Base-by-base conservation (phyloP, 495 filamentous ascomycete genomes). In the Wilcoxina mikolae region DNA sequence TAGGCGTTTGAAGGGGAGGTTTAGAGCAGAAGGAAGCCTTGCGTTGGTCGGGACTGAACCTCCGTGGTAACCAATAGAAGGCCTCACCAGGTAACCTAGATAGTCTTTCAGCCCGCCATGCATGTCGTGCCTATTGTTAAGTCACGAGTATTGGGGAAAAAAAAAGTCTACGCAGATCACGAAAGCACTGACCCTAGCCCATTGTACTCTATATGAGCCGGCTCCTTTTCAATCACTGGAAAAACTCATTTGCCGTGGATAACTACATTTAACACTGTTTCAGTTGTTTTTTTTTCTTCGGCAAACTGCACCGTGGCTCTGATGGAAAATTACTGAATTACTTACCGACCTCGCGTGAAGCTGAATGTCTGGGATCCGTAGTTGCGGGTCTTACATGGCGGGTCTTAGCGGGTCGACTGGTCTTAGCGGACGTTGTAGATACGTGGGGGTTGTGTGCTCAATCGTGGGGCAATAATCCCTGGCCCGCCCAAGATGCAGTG, bases 321-420 rank as follows among this genome's bases (percentile, higher is more conserved):
- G n/a, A n/a, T n/a, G n/a, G n/a, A n/a, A n/a, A n/a, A n/a, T n/a
- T n/a, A n/a, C n/a, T n/a, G n/a, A n/a, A n/a, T n/a, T n/a, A n/a
- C n/a, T n/a, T n/a, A n/a, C n/a, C n/a, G n/a, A n/a, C n/a, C n/a
- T n/a, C n/a, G n/a, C n/a, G n/a, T n/a, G n/a, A n/a, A n/a, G n/a
- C n/a, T n/a, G n/a, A n/a, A n/a, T n/a, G n/a, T n/a, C 31, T 11
- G 22, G 43, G 43, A 46, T 46, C 43, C 43, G 43, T 20, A 46
- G 43, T 24, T 46, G 23, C 23, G 43, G 43, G 43, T 46, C 43
- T 46, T 11, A 12, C 23, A 18, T 46, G 23, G 15, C 22, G 35
- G 15, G 35, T 39, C 35, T 2, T 39, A 38, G 1, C 20, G 35
- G 35, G 15, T 39, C n/a, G n/a, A n/a, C n/a, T n/a, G n/a, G n/a